Evolutionary conservation across 176 grass and related monocot species (phyloP), one percentile per base, ranked within the genome.

Genomic region (Oryza meridionalis): DNA sequence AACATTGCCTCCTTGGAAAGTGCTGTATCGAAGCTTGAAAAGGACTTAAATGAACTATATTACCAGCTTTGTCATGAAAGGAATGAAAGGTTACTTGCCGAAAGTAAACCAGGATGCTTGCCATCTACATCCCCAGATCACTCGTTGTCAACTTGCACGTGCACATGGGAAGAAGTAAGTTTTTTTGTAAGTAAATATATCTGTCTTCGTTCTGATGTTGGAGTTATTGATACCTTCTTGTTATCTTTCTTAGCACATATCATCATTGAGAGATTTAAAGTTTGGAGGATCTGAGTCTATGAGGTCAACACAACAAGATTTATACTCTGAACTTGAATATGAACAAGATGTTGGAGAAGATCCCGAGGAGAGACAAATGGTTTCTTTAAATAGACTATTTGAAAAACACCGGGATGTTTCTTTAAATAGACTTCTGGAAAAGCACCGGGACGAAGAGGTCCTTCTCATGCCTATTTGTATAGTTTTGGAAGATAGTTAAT

Each of bases 111-210:
- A 65, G 76, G 68, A 72, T 77, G 88, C 71, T 84, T 88, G 50
- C 84, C 77, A 66, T 85, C 93, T 53, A 69, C 72, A 77, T 94
- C 84, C 58, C 77, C 58, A 40, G 82, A 88, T 26, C 78, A 70
- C 3, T 77, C 90, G 11, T 47, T 89, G 61, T 96, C 84, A 46
- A 86, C 89, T 92, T 99, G 85, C 64, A 82, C 77, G 33, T 86
- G 87, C 78, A 90, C 90, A 3, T 99, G 93, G 97, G 93, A 99
- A 84, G 93, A 96, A 89, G 93, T 99, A 94, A 80, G 75, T 62
- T 76, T 61, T 69, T 26, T 83, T 40, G 1, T 8, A 47, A 67
- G 9, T 76, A 62, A 69, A 63, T 33, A 22, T 84, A 72, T 85
- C 5, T 17, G 42, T 44, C 3, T 42, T 85, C 6, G 77, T 58